A percentile compares a stretch with the other conserved stretches of the same genome.
These are phyloP conservation scores for Chalciporus pseudorubinellus DNA, from an alignment of 768 basidiomycete genomes.

Conservation along the genomic window DNA sequence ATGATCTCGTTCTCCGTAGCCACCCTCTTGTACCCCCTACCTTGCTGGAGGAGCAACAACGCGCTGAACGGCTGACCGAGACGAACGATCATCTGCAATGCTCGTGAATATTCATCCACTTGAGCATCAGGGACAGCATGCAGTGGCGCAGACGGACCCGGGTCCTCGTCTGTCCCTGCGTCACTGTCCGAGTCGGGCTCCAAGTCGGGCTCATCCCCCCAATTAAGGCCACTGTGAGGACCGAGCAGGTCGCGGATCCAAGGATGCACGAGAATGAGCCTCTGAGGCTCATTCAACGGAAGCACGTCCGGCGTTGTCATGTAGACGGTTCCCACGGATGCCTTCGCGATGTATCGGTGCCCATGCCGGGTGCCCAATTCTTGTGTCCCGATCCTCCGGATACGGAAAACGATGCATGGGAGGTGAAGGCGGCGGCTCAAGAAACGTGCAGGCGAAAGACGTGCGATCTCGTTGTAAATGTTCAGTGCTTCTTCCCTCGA, in stretches of 20 bases:
- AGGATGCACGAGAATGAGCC: not conserved
- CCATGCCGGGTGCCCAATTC: too few species aligned
- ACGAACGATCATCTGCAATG: not conserved
- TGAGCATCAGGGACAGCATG: too few species aligned
- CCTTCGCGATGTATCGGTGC: too few species aligned
- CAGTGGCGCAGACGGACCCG: not conserved
- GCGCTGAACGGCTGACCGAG: not conserved
- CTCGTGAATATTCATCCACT: not conserved
- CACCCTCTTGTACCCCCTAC: not conserved
- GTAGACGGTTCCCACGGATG: too few species aligned
- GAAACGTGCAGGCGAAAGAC: too few species aligned
- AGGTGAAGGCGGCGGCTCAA: too few species aligned
- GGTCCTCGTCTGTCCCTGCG: not conserved
- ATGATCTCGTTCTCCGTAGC: not conserved
- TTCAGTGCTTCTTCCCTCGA: too few species aligned
- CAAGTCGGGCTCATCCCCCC: too few species aligned
- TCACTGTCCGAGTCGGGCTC: not conserved
- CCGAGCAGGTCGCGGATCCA: not conserved
- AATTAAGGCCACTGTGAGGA: too few species aligned
- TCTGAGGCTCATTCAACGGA: not conserved
- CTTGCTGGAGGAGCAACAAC: not conserved
- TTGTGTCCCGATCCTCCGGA: too few species aligned
- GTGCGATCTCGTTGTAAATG: too few species aligned
- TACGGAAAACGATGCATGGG: too few species aligned
- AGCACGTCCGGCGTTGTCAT: not conserved